A percentile compares a stretch with the other conserved stretches of the same genome.
These are phyloP conservation scores for Prototheca stagnorum DNA, from an alignment of 163 green algal species.

Conservation along the genomic window DNA sequence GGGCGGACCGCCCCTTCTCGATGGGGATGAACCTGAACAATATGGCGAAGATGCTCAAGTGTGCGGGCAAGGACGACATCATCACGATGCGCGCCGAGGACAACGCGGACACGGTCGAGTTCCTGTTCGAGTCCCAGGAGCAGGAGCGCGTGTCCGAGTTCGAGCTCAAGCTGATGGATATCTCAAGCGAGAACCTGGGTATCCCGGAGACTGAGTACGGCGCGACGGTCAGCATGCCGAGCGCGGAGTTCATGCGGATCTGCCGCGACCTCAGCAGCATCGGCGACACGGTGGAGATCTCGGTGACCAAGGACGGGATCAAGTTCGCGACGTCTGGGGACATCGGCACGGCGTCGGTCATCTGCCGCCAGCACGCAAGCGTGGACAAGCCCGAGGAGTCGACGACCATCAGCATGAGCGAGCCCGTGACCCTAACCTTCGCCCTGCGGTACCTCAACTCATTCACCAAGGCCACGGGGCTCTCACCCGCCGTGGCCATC, in stretches of 20 bases:
- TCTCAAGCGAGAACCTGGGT: slow-evolving; percentile 93
- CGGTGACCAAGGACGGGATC: slow-evolving; percentile 85
- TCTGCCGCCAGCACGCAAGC: slow-evolving; percentile 39
- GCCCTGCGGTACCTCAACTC: slow-evolving; percentile 83
- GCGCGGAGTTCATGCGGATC: slow-evolving; percentile 75
- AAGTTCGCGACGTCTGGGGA: slow-evolving; percentile 84
- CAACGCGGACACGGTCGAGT: slow-evolving; percentile 71
- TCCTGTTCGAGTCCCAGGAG: slow-evolving; percentile 83
- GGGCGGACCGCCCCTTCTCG: slow-evolving; percentile 73
- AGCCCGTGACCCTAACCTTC: slow-evolving; percentile 85
- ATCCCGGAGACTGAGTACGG: slow-evolving; percentile 89
- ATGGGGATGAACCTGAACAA: slow-evolving; percentile 92
- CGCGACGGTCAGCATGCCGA: slow-evolving; percentile 71
- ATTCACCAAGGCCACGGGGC: slow-evolving; percentile 62
- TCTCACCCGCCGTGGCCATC: slow-evolving; percentile 36
- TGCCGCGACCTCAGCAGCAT: slow-evolving; percentile 69
- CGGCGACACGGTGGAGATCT: slow-evolving; percentile 79
- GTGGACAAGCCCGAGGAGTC: slow-evolving; percentile 43
- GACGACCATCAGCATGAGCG: slow-evolving; percentile 60
- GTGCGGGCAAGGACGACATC: slow-evolving; percentile 77
- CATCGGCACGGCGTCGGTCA: slow-evolving; percentile 86
- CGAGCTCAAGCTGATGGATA: slow-evolving; percentile 98
- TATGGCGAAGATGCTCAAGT: slow-evolving; percentile 92
- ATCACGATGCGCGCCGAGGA: slow-evolving; percentile 96
- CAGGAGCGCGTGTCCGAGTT: slow-evolving; percentile 91